Percentiles rank a stretch among this genome's conserved stretches.
phyloP scores from a whole-genome alignment of 345 rosid species.

The Hirschfeldia incana region DNA sequence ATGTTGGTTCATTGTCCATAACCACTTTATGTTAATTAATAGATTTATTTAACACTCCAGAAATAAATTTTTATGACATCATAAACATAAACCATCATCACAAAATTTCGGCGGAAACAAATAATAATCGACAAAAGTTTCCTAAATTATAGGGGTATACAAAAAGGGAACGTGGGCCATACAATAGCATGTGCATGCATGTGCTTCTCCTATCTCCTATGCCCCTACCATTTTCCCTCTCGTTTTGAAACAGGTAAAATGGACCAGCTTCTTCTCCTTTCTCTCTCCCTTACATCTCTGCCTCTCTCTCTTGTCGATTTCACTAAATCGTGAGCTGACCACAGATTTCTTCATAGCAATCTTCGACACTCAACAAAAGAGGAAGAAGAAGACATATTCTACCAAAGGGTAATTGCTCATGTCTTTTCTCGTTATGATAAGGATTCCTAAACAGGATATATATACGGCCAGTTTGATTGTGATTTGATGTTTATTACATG shows the following conservation, averaged over 20 bases:
- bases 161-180: constrained; percentile 32
- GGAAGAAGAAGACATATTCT: not conserved
- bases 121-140: constrained; percentile 34
- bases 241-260: constrained; percentile 31
- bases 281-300: constrained; percentile 30
- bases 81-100: constrained; percentile 16
- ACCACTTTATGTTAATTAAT: not conserved
- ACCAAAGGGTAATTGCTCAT: constrained; percentile 27
- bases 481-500: constrained; percentile 16
- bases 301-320: constrained; percentile 23
- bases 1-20: not conserved
- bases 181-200: constrained; percentile 43
- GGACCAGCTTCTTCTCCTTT: constrained; percentile 24
- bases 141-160: constrained; percentile 33
- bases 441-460: constrained; percentile 16
- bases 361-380: constrained; percentile 10
- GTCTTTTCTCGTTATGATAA: constrained; percentile 21
- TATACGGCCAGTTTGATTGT: not conserved
- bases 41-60: not conserved
- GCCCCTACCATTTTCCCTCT: constrained; percentile 40
- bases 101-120: constrained; percentile 39
- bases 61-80: not conserved
- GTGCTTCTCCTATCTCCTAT: constrained; percentile 35
- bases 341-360: constrained; percentile 12
- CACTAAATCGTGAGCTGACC: constrained; percentile 23